These are phyloP conservation scores for Tulasnella sp. DNA, from an alignment of 768 basidiomycete genomes.

Conservation along the genomic window DNA sequence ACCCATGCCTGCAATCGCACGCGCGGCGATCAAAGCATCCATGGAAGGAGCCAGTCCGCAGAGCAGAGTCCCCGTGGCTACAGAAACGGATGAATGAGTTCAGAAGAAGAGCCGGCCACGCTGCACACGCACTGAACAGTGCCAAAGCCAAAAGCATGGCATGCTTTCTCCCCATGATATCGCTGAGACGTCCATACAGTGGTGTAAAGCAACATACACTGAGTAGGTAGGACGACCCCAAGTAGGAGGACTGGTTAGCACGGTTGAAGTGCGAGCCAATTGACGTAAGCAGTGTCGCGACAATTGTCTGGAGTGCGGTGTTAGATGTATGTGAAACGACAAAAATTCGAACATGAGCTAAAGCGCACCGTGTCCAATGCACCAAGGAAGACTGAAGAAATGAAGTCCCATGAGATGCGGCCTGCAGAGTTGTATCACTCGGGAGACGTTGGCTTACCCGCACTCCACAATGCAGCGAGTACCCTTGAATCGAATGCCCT, in stretches of 20 bases:
- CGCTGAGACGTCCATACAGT: slow-evolving; percentile 78
- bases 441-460: slow-evolving; percentile 26
- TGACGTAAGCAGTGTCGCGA: slow-evolving; percentile 75
- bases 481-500: slow-evolving; percentile 47
- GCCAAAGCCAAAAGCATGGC: slow-evolving; percentile 81
- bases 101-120: neutral
- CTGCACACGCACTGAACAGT: slow-evolving; percentile 58
- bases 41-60: slow-evolving; percentile 86
- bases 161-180: slow-evolving; percentile 69
- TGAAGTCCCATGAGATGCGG: slow-evolving; percentile 19
- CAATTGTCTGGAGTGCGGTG: slow-evolving; percentile 58
- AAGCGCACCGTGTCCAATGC: slow-evolving; percentile 51
- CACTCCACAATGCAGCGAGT: slow-evolving; percentile 70
- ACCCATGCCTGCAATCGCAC: slow-evolving; percentile 85
- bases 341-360: slow-evolving; percentile 41
- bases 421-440: neutral
- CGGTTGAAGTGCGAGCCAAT: slow-evolving; percentile 79
- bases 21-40: slow-evolving; percentile 68
- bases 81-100: neutral
- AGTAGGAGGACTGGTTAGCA: slow-evolving; percentile 64
- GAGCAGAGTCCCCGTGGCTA: slow-evolving; percentile 60
- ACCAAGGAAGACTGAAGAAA: slow-evolving; percentile 58
- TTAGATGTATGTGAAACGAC: slow-evolving; percentile 20
- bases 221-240: slow-evolving; percentile 80
- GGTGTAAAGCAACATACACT: slow-evolving; percentile 90